phyloP scores from a whole-genome alignment of 2,329 filamentous ascomycete species.

The Leptosphaerulina australis region DNA sequence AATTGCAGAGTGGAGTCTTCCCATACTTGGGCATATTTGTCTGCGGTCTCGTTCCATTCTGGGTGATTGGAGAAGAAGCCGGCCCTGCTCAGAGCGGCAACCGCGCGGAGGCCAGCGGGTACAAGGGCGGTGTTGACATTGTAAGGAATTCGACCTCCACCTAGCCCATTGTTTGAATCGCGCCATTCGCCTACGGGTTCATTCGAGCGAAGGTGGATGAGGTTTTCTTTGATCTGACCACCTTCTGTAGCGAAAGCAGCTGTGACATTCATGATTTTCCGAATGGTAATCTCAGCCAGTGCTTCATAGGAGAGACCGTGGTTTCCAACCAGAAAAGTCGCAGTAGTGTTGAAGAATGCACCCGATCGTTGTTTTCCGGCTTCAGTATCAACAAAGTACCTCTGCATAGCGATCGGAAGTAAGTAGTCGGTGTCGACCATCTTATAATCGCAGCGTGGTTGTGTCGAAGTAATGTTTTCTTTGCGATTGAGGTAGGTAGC shows the following conservation, averaged over 20 bases:
- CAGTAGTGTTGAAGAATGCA: slow-evolving; percentile 51
- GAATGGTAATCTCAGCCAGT: slow-evolving; percentile 59
- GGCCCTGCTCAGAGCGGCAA: slow-evolving; percentile 58
- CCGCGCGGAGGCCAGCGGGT: slow-evolving; percentile 65
- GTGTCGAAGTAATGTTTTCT: slow-evolving; percentile 59
- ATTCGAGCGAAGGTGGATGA: slow-evolving; percentile 63
- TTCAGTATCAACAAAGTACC: slow-evolving; percentile 61
- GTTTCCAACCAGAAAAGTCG: slow-evolving; percentile 59
- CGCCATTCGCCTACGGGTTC: slow-evolving; percentile 67
- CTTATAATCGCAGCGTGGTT: slow-evolving; percentile 62
- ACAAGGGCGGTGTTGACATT: slow-evolving; percentile 69
- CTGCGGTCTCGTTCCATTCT: slow-evolving; percentile 51
- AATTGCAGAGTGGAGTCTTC: slow-evolving; percentile 65
- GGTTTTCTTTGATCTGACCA: slow-evolving; percentile 59
- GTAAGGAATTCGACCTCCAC: slow-evolving; percentile 67
- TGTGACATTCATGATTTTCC: slow-evolving; percentile 64
- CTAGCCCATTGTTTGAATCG: slow-evolving; percentile 65
- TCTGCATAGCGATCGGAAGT: slow-evolving; percentile 63
- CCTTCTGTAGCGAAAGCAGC: slow-evolving; percentile 58
- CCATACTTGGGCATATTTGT: slow-evolving; percentile 64
- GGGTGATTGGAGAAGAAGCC: slow-evolving; percentile 59
- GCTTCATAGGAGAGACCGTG: slow-evolving; percentile 59
- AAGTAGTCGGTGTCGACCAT: slow-evolving; percentile 70
- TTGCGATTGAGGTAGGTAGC: slow-evolving; percentile 65
- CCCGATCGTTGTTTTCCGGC: slow-evolving; percentile 49